Conservation (phyloP, 768 basidiomycete species). For the Cytidiella melzeri region DNA sequence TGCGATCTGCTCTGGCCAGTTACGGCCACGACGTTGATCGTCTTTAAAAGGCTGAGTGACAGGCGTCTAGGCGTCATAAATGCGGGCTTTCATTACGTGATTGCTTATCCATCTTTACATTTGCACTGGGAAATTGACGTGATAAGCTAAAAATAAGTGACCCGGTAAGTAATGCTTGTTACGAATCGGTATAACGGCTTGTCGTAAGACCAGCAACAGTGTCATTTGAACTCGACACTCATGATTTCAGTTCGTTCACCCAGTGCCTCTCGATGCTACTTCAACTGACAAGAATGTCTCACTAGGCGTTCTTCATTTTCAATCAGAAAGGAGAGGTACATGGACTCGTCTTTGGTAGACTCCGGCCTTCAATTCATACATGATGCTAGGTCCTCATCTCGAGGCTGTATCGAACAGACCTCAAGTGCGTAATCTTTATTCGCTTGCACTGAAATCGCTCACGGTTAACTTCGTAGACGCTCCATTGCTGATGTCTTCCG, state of each 20-base stretch:
- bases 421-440: slow-evolving; percentile 57
- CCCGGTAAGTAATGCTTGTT: no score
- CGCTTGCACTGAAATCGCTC: neutral
- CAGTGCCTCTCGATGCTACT: neutral
- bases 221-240: slow-evolving; percentile 4
- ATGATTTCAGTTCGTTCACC: slow-evolving; percentile 43
- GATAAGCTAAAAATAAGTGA: no score
- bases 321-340: slow-evolving; percentile 97
- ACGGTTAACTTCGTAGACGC: slow-evolving; percentile 46
- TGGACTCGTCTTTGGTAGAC: slow-evolving; percentile 1
- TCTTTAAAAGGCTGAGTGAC: no score
- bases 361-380: slow-evolving; percentile 1
- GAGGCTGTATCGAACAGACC: slow-evolving; percentile 90
- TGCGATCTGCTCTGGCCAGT: no score
- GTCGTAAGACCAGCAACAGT: no score
- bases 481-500: slow-evolving; percentile 97
- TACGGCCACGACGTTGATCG: no score
- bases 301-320: slow-evolving; percentile 96
- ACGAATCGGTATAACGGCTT: no score
- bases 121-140: no score
- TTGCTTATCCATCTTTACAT: no score
- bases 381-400: slow-evolving; percentile 82
- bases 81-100: no score
- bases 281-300: slow-evolving; percentile 1
- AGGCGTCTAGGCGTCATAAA: no score